Evolutionary conservation across 2,329 filamentous ascomycete genomes (phyloP).

Genomic region (Fusarium sp.): DNA sequence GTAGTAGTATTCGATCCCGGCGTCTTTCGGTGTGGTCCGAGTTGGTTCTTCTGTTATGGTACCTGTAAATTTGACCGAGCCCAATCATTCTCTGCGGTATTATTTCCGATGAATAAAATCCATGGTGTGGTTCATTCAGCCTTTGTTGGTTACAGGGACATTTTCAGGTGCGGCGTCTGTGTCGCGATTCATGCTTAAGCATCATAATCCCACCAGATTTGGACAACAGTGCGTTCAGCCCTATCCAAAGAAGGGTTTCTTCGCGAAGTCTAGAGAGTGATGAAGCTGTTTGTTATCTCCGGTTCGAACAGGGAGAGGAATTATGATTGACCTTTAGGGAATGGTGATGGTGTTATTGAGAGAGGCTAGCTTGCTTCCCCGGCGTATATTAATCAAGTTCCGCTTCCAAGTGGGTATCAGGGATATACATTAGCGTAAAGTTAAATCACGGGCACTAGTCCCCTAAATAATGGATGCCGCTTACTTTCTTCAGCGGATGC

Average conservation of each 20-base stretch:
- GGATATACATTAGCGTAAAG: too few species aligned
- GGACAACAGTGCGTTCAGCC: not conserved
- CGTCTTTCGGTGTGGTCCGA: not conserved
- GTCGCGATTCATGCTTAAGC: not conserved
- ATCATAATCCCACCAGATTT: not conserved
- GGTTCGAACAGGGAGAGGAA: not conserved
- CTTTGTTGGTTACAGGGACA: not conserved
- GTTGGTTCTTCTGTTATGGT: not conserved
- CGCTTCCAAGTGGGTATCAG: too few species aligned
- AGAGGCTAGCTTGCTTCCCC: too few species aligned
- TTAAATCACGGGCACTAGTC: not conserved
- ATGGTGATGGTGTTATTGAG: too few species aligned
- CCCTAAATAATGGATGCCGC: not conserved
- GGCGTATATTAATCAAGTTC: too few species aligned
- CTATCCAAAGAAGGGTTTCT: not conserved
- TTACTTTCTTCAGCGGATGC: not conserved
- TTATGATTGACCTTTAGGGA: too few species aligned
- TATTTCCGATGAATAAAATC: not conserved
- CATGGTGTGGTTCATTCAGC: not conserved
- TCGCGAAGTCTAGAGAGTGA: not conserved
- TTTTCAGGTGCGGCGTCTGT: constrained; percentile 1
- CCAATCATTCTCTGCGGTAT: not conserved
- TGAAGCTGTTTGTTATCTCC: not conserved
- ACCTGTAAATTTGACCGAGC: not conserved
- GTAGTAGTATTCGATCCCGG: not conserved